These are phyloP conservation scores for Trichoderma endophyticum DNA, from an alignment of 2,329 filamentous ascomycete species.

Conservation along the genomic window DNA sequence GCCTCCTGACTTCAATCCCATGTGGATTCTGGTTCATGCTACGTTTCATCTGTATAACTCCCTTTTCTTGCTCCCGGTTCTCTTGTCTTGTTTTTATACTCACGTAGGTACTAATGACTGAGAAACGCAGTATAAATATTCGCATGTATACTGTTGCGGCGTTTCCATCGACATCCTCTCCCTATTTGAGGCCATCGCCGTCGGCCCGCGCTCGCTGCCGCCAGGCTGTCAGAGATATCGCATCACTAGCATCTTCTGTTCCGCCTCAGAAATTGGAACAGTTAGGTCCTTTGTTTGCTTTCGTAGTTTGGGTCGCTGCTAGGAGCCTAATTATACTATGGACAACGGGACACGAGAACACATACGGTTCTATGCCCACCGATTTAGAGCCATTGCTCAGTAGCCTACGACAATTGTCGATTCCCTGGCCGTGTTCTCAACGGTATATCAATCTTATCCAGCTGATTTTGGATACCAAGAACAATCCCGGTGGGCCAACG, in stretches of 20 bases:
- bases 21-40: background rate
- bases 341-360: background rate
- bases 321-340: background rate
- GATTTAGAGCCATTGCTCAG: background rate
- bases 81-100: background rate
- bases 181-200: background rate
- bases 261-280: background rate
- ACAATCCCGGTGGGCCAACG: background rate
- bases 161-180: background rate
- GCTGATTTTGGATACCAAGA: background rate
- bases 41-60: background rate
- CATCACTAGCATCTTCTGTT: background rate
- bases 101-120: background rate
- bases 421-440: background rate
- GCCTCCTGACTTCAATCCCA: background rate
- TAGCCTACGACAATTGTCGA: background rate
- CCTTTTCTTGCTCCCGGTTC: background rate
- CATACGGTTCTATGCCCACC: background rate
- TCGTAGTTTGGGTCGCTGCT: background rate
- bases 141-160: background rate
- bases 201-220: background rate
- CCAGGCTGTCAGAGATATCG: background rate
- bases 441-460: background rate
- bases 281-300: background rate
- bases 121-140: background rate